Base-by-base conservation (phyloP, 352 stramenopile species). In the Thalassiosira pacifica region DNA sequence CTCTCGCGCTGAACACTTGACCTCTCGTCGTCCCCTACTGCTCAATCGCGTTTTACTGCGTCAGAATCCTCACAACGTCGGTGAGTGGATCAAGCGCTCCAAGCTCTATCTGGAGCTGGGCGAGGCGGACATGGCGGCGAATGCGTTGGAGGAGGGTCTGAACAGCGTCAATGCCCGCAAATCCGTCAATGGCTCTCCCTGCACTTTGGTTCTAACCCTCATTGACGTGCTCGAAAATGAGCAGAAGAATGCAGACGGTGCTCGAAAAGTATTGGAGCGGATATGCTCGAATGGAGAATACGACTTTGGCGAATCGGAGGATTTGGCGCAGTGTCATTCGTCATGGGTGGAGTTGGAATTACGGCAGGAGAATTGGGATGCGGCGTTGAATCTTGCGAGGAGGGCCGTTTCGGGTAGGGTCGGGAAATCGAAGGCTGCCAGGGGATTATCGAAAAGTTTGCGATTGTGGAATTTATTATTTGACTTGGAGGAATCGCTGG, bases 31-130 rank as follows among this genome's bases (percentile, higher is more conserved):
- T 8, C 98, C 98, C 0, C 75, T 99, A 60, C 88, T 99, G 31
- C 93, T 97, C 19, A 95, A 95, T 69, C 97, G 96, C 32, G 98
- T 99, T 37, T 84, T 99, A 53, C 89, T 99, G 55, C 95, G 98
- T 22, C 98, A 99, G 87, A 99, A 99, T 90, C 98, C 98, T 11
- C 96, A 99, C 87, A 99, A 99, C 78, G 97, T 99, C 0, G 93
- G 93, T 13, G 97, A 99, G 89, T 99, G 98, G 98, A 92, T 98
- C 67, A 98, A 99, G 79, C 96, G 98, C 52, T 95, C 97, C 0
- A 89, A 97, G 45, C 91, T 99, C 16, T 97, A 93, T 73, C 42
- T 85, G 3, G 82, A 91, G 60, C 53, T 85, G 13, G 55, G 75
- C 2, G 72, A 91, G 75, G 27, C 79, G 5, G 69, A 86, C 18